phyloP scores from a whole-genome alignment of 305 asterid genomes.

The Rubia tinctorum region DNA sequence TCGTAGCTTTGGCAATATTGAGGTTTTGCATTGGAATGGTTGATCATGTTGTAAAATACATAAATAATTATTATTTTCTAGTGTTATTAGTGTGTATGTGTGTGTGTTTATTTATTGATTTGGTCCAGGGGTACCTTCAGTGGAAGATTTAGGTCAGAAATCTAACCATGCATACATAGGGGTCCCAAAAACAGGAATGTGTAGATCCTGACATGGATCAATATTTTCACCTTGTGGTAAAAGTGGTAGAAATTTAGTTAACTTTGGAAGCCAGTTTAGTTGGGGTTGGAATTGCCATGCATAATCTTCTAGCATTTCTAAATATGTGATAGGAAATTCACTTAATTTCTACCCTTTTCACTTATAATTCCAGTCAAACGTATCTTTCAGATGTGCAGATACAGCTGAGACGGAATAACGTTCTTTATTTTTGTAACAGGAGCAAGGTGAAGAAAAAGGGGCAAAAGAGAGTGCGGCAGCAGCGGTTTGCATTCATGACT shows the following conservation, averaged over 20 bases:
- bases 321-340: no score
- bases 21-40: background rate
- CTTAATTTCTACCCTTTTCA: background rate
- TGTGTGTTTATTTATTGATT: background rate
- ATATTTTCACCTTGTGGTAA: background rate
- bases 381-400: background rate
- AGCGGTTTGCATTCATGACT: constrained; percentile 76
- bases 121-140: constrained; percentile 4
- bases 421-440: constrained; percentile 38
- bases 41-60: no score
- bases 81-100: background rate
- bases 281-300: background rate
- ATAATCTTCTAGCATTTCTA: no score
- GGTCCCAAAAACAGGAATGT: constrained; percentile 3
- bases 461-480: constrained; percentile 59
- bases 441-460: constrained; percentile 61
- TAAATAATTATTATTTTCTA: no score
- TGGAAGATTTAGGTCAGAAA: constrained; percentile 4
- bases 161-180: background rate
- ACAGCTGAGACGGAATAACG: background rate
- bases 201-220: background rate
- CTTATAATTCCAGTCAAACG: no score
- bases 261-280: background rate
- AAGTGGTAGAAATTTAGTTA: background rate
- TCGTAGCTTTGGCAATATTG: background rate